phyloP scores from a whole-genome alignment of 352 stramenopile genomes.

The Pythium brassicae region DNA sequence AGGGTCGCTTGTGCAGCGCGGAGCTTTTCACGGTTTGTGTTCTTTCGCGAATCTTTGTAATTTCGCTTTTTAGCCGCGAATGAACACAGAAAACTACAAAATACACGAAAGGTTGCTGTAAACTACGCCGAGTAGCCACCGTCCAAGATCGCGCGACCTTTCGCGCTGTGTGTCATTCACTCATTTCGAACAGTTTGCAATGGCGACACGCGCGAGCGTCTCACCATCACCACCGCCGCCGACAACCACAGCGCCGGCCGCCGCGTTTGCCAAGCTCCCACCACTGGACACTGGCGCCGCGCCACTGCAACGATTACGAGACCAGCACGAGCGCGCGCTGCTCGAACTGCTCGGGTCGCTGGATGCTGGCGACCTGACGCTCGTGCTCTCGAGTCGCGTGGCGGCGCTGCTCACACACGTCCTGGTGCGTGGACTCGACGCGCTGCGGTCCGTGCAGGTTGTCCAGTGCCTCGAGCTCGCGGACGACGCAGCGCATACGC shows the following conservation, averaged over 20 bases:
- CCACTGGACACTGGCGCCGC: constrained; percentile 6
- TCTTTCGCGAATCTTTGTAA: background rate
- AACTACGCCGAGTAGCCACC: background rate
- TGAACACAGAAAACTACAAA: background rate
- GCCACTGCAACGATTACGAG: constrained; percentile 23
- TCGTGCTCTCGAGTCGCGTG: constrained; percentile 53
- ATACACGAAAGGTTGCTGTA: background rate
- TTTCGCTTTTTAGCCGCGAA: background rate
- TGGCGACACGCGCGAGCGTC: no score
- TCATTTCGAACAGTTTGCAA: no score
- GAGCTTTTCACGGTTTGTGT: background rate
- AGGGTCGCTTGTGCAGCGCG: background rate
- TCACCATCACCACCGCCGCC: background rate
- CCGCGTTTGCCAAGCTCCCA: constrained; percentile 7
- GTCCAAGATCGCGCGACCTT: constrained; percentile 1
- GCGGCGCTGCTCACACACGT: constrained; percentile 59
- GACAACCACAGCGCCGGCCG: background rate
- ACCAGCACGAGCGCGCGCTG: constrained; percentile 36
- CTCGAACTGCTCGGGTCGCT: constrained; percentile 32
- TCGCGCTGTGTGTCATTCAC: background rate
- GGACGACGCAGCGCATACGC: constrained; percentile 29
- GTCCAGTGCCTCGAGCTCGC: constrained; percentile 55
- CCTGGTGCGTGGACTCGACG: constrained; percentile 32
- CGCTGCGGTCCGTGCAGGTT: constrained; percentile 30
- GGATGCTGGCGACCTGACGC: constrained; percentile 27